These are phyloP conservation scores for Xerocomus nothofagi DNA, from an alignment of 1,284 basidiomycete species.

Conservation along the genomic window DNA sequence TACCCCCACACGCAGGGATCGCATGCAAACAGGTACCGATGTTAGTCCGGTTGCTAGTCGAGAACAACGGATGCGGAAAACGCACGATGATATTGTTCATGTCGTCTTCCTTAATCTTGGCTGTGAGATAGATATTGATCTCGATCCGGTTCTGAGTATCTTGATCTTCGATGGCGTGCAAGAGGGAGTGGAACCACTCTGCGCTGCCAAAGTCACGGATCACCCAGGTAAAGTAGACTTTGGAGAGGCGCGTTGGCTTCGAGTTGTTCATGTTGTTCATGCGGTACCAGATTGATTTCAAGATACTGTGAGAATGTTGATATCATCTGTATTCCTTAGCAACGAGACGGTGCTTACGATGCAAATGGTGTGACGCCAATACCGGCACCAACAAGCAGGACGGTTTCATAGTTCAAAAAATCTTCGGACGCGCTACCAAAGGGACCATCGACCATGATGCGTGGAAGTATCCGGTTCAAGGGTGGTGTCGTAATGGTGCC, in stretches of 20 bases:
- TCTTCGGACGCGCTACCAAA: slow-evolving; percentile 86
- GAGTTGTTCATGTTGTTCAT: slow-evolving; percentile 79
- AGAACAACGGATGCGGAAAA: slow-evolving; percentile 8
- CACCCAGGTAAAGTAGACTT: slow-evolving; percentile 88
- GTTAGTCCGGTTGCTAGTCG: slow-evolving; percentile 5
- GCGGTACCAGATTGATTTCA: slow-evolving; percentile 94
- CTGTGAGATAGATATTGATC: slow-evolving; percentile 90
- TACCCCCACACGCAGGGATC: neutral
- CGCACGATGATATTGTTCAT: slow-evolving; percentile 84
- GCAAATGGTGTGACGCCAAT: slow-evolving; percentile 94
- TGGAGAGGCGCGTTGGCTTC: slow-evolving; percentile 74
- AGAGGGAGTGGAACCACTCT: slow-evolving; percentile 92
- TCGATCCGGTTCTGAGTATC: slow-evolving; percentile 81
- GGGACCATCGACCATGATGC: slow-evolving; percentile 88
- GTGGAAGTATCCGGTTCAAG: slow-evolving; percentile 72
- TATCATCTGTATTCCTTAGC: neutral
- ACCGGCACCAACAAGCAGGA: slow-evolving; percentile 84
- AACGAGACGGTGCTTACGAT: slow-evolving; percentile 51
- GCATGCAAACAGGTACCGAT: neutral
- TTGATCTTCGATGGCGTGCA: slow-evolving; percentile 90
- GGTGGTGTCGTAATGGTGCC: slow-evolving; percentile 58
- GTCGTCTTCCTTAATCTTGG: slow-evolving; percentile 84
- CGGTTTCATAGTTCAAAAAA: slow-evolving; percentile 82
- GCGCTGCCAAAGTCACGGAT: slow-evolving; percentile 84
- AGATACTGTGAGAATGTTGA: slow-evolving; percentile 50